A percentile compares a stretch with the other conserved stretches of the same genome.
These are phyloP conservation scores for Jaltomata sinuosa DNA, from an alignment of 257 asterid genomes.

Conservation along the genomic window DNA sequence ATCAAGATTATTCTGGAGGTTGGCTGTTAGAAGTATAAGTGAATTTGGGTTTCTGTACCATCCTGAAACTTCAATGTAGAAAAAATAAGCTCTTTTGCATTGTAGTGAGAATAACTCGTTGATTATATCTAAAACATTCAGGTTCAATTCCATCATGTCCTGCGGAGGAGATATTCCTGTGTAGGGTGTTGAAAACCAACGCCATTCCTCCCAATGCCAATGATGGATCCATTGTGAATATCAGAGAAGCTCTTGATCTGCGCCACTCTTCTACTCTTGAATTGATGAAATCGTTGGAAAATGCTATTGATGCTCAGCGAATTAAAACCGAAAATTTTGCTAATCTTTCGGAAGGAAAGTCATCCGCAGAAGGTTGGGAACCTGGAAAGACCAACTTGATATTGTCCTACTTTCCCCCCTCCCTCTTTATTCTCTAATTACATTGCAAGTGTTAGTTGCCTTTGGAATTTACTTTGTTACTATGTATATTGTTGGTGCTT, in stretches of 20 bases:
- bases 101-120: background rate
- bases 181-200: constrained; percentile 56
- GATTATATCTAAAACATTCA: constrained; percentile 5
- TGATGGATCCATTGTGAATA: constrained; percentile 34
- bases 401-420: background rate
- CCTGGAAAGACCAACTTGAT: constrained; percentile 12
- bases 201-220: constrained; percentile 23
- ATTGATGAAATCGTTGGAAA: constrained; percentile 65
- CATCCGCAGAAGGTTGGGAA: constrained; percentile 68
- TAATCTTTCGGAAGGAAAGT: constrained; percentile 37
- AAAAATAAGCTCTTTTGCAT: background rate
- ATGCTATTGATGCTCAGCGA: constrained; percentile 57
- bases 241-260: constrained; percentile 50
- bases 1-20: constrained; percentile 65
- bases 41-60: background rate
- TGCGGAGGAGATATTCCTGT: constrained; percentile 76
- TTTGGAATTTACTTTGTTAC: background rate
- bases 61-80: background rate
- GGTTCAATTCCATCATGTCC: constrained; percentile 80
- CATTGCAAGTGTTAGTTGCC: background rate
- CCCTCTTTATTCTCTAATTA: background rate
- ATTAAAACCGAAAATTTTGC: constrained; percentile 50
- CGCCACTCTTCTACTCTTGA: constrained; percentile 66
- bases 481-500: background rate
- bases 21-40: constrained; percentile 7